phyloP scores from a whole-genome alignment of 139 green algal species.

The Edaphochlamys debaryana region DNA sequence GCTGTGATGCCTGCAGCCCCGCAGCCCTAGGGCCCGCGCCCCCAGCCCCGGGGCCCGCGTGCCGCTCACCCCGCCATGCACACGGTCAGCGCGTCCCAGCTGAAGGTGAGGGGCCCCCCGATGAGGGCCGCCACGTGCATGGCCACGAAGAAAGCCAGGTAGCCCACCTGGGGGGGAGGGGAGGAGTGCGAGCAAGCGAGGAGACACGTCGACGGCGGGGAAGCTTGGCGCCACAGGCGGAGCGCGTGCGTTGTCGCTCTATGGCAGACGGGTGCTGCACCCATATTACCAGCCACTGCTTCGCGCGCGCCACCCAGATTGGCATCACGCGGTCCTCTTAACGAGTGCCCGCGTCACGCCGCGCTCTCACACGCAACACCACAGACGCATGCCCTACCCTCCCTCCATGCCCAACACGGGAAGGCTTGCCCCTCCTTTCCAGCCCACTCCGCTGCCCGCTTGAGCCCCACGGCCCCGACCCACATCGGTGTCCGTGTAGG shows the following conservation, averaged over 20 bases:
- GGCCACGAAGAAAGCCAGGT: conserved; percentile 51
- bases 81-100: conserved; percentile 56
- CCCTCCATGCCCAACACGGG: neutral
- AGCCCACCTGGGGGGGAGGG: conserved; percentile 17
- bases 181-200: neutral
- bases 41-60: neutral
- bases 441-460: too few species aligned
- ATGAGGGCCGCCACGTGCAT: conserved; percentile 56
- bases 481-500: conserved; percentile 50
- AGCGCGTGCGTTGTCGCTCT: too few species aligned
- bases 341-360: too few species aligned
- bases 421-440: too few species aligned
- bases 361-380: too few species aligned
- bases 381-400: too few species aligned
- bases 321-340: too few species aligned
- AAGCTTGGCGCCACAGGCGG: too few species aligned
- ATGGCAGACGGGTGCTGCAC: too few species aligned
- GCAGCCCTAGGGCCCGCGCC: neutral
- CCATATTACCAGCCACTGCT: too few species aligned
- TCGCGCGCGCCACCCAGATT: too few species aligned
- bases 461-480: neutral
- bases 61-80: conserved; percentile 51
- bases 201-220: neutral
- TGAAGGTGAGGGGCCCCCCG: conserved; percentile 57
- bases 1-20: too few species aligned